Conservation (phyloP, 768 basidiomycete species). For the Kwoniella newhampshirensis region DNA sequence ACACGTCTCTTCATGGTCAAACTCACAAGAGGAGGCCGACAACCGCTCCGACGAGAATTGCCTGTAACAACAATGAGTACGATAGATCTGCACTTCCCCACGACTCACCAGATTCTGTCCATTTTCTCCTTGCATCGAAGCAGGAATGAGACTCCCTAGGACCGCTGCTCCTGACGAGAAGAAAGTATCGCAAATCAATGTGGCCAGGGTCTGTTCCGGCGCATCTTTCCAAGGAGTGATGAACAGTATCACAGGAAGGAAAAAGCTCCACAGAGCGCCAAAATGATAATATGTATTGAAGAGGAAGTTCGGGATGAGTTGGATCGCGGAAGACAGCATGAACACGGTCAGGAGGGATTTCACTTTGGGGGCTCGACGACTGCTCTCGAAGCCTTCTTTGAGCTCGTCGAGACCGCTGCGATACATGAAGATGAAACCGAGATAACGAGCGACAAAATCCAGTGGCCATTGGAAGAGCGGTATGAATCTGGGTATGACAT, state of each 20-base stretch:
- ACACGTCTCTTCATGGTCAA: background rate
- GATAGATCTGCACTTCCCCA: background rate
- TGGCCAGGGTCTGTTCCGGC: conserved; percentile 33
- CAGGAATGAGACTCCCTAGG: conserved; percentile 26
- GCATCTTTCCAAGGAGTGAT: conserved; percentile 25
- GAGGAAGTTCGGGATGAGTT: conserved; percentile 36
- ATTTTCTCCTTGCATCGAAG: conserved; percentile 14
- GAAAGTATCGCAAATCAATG: conserved; percentile 33
- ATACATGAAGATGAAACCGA: conserved; percentile 42
- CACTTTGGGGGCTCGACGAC: conserved; percentile 20
- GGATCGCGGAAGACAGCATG: conserved; percentile 27
- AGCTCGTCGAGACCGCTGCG: conserved; percentile 33
- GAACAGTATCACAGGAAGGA: conserved; percentile 39
- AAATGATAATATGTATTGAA: conserved; percentile 41
- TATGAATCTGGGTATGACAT: conserved; percentile 21
- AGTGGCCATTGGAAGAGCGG: conserved; percentile 42
- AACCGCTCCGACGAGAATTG: conserved; percentile 14
- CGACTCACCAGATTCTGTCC: conserved; percentile 27
- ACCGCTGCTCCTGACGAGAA: conserved; percentile 25
- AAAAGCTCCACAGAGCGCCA: conserved; percentile 44
- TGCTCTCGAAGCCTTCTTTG: conserved; percentile 18
- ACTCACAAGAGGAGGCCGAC: conserved; percentile 28
- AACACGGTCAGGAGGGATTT: conserved; percentile 34
- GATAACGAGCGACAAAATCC: conserved; percentile 27
- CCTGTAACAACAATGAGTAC: conserved; percentile 5